A percentile compares a stretch with the other conserved stretches of the same genome.
These are phyloP conservation scores for Phytophthora pseudosyringae DNA, from an alignment of 352 stramenopile species.

Conservation along the genomic window DNA sequence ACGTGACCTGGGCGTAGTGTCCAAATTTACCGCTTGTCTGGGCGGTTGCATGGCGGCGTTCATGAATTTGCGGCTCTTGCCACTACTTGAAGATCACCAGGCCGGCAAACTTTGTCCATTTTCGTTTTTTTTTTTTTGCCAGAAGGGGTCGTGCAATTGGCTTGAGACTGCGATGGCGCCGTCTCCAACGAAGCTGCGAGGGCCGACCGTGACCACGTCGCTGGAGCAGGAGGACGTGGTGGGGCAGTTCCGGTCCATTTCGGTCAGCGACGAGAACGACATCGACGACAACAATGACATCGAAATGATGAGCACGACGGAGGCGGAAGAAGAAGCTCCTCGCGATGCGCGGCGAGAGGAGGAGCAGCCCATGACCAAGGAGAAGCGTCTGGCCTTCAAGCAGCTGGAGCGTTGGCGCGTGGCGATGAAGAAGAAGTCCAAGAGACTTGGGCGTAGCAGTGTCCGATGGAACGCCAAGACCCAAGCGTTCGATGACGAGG, in stretches of 20 bases:
- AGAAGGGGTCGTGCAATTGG: not conserved
- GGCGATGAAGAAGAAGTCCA: conserved; percentile 38
- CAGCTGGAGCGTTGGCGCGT: conserved; percentile 48
- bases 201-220: conserved; percentile 22
- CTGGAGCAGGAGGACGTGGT: conserved; percentile 15
- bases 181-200: conserved; percentile 38
- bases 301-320: conserved; percentile 26
- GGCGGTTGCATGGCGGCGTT: conserved; percentile 1
- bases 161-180: conserved; percentile 17
- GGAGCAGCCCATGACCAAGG: conserved; percentile 42
- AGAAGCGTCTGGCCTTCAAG: conserved; percentile 44
- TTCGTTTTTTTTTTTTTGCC: not conserved
- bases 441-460: conserved; percentile 17
- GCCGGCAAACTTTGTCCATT: not conserved
- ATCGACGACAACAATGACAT: conserved; percentile 35
- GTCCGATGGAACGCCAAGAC: conserved; percentile 34
- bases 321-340: conserved; percentile 26
- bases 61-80: no score
- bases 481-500: conserved; percentile 31
- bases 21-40: conserved; percentile 14
- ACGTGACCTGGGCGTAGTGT: not conserved
- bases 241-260: conserved; percentile 30
- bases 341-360: conserved; percentile 24
- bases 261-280: conserved; percentile 32
- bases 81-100: conserved; percentile 2